Conservation (phyloP, 495 filamentous ascomycete genomes). For the Penicillium cosmopolitanum region DNA sequence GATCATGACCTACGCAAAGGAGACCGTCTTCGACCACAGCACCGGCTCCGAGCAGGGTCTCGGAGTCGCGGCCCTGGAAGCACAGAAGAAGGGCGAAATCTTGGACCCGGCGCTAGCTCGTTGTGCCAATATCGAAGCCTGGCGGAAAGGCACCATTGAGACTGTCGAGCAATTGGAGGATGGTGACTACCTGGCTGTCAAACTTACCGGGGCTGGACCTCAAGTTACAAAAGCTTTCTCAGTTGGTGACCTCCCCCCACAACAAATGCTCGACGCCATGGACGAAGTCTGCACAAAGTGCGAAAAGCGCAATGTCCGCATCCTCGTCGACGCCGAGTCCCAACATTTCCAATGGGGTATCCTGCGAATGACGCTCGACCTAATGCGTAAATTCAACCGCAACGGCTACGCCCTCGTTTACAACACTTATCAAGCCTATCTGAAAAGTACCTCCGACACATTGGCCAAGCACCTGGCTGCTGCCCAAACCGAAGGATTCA, state of each 20-base stretch:
- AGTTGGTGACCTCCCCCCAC: slow-evolving; percentile 31
- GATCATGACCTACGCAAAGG: slow-evolving; percentile 52
- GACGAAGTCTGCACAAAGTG: slow-evolving; percentile 40
- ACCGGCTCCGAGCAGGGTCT: slow-evolving; percentile 34
- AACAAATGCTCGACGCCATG: slow-evolving; percentile 43
- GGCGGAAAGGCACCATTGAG: slow-evolving; percentile 70
- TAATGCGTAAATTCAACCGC: slow-evolving; percentile 76
- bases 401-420: slow-evolving; percentile 62
- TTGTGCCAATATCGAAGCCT: slow-evolving; percentile 64
- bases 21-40: slow-evolving; percentile 45
- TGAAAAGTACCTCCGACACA: slow-evolving; percentile 64
- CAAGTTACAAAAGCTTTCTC: slow-evolving; percentile 37
- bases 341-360: slow-evolving; percentile 75
- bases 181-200: slow-evolving; percentile 81
- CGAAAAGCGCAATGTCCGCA: slow-evolving; percentile 60
- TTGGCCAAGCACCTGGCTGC: slow-evolving; percentile 64
- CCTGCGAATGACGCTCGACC: slow-evolving; percentile 70
- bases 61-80: slow-evolving; percentile 25
- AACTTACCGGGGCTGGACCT: slow-evolving; percentile 47
- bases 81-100: slow-evolving; percentile 15
- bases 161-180: slow-evolving; percentile 68
- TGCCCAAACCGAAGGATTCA: slow-evolving; percentile 68
- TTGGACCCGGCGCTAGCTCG: slow-evolving; percentile 11
- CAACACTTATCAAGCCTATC: slow-evolving; percentile 81
- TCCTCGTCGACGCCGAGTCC: slow-evolving; percentile 88